Base-by-base conservation (phyloP, 202 grass and related monocot species). In the Hordeum pubiflorum region DNA sequence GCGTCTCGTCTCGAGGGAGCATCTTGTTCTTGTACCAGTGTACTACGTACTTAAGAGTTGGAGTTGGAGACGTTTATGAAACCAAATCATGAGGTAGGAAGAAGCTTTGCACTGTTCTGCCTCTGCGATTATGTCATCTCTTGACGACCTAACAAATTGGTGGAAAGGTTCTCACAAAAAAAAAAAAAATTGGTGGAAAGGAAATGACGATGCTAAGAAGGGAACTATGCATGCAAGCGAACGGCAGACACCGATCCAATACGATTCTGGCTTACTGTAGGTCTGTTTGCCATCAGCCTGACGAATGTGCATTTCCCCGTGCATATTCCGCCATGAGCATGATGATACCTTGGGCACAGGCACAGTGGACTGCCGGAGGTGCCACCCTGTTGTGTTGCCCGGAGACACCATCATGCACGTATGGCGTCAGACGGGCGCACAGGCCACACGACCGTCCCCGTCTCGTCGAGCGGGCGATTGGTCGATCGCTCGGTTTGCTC, bases 391-490 rank as follows among this genome's bases (percentile, higher is more conserved):
- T 27, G 39, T 70, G 67, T 9, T 27, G 20, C 15, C 43, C 18
- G 22, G 70, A 29, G 74, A 55, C 85, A 52, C 10, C 63, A 72
- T 81, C 54, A 69, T 65, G 70, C 67, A n/a, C 15, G 2, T 64
- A 58, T 86, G 72, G 41, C 69, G 69, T 33, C 54, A 78, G 41
- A 39, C 31, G 36, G n/a, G 67, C 22, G 48, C 80, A 78, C 36
- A 26, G 66, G 37, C 75, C 37, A 57, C 80, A 73, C 74, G 73
- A 68, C 46, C 74, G 17, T n/a, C 8, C 21, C 52, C 21, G 32
- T 52, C 71, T 78, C 56, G 26, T 43, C 12, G n/a, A 12, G 66
- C 38, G 21, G 66, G 37, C 39, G 66, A 69, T 69, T 69, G 66
- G 20, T 68, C 20, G 29, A 40, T 67, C n/a, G 44, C 44, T 48